Base-by-base conservation (phyloP, 2,329 filamentous ascomycete species). In the Mollisiaceae sp. region DNA sequence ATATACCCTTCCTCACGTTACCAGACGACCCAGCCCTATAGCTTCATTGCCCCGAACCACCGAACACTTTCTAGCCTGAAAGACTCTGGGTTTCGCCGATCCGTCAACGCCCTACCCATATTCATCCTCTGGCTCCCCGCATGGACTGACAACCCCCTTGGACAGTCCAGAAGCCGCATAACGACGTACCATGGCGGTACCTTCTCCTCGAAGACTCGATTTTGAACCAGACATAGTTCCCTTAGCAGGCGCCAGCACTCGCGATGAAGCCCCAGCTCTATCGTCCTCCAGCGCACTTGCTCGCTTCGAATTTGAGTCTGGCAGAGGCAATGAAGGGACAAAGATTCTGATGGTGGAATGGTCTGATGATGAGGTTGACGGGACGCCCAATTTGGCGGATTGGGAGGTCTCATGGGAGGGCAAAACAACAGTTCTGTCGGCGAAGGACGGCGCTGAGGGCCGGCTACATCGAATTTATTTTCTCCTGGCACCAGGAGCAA, bases 331-430 rank as follows among this genome's bases (percentile, higher is more conserved):
- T 73, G 90, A 94, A 70, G 93, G 93, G 47, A 96, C 92, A 68
- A 97, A 97, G 81, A 89, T 97, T 69, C 81, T 97, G 72, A 95
- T 97, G 92, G 89, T 97, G 45, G 93, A 97, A 77, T 97, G 93
- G 93, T 88, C 92, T 75, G 86, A 89, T 76, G 69, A 71, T 32
- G 70, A 70, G 60, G 84, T 67, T 60, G 78, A 78, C 12, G 69
- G 82, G 18, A 75, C 74, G 0, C 85, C 83, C 2, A 84, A 84
- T 45, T 63, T 67, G 56, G 72, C 70, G 8, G 67, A 73, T 52
- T 97, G 93, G 93, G 86, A 91, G 65, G 89, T 97, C 22, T 90
- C 87, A 1, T 97, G 93, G 93, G 87, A 93, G 50, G 91, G 91
- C 54, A 96, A 95, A 77, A 86, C 84, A 35, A 88, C 88, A 0